A percentile compares a stretch with the other conserved stretches of the same genome.
Conservation (phyloP, 2,329 filamentous ascomycete genomes). For the Aspergillus proliferans region DNA sequence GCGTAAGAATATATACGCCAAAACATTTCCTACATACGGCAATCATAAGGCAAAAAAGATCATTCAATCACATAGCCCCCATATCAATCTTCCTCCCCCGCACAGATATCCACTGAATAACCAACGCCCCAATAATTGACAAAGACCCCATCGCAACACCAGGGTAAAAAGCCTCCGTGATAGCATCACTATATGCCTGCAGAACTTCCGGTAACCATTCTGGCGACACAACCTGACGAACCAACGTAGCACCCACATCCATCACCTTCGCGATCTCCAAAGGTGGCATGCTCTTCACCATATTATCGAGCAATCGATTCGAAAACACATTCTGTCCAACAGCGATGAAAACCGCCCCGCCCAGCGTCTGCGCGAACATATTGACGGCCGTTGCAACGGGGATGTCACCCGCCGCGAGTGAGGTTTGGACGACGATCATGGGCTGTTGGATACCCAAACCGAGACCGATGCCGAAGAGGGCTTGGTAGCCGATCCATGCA, state of each 20-base stretch:
- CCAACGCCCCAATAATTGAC: conserved; percentile 27
- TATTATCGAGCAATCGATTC: conserved; percentile 25
- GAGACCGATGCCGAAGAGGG: conserved; percentile 29
- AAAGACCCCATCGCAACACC: conserved; percentile 32
- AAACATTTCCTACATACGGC: background rate
- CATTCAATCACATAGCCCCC: background rate
- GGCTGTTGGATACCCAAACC: conserved; percentile 33
- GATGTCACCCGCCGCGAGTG: conserved; percentile 25
- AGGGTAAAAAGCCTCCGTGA: conserved; percentile 36
- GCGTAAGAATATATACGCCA: background rate
- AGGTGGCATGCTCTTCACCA: conserved; percentile 19
- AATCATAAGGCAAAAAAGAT: background rate
- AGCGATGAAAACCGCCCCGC: conserved; percentile 32
- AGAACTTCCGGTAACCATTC: conserved; percentile 24
- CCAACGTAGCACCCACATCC: conserved; percentile 31
- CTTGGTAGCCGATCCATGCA: conserved; percentile 37
- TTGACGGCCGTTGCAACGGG: conserved; percentile 30
- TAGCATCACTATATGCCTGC: conserved; percentile 31
- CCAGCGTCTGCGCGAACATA: conserved; percentile 33
- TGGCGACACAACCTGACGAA: conserved; percentile 24
- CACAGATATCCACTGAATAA: conserved; percentile 37
- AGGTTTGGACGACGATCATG: conserved; percentile 30
- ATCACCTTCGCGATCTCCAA: conserved; percentile 23
- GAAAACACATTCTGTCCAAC: conserved; percentile 35
- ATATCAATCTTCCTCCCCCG: conserved; percentile 29